Conservation (phyloP, 1,284 basidiomycete genomes). For the Vanrija humicola region DNA sequence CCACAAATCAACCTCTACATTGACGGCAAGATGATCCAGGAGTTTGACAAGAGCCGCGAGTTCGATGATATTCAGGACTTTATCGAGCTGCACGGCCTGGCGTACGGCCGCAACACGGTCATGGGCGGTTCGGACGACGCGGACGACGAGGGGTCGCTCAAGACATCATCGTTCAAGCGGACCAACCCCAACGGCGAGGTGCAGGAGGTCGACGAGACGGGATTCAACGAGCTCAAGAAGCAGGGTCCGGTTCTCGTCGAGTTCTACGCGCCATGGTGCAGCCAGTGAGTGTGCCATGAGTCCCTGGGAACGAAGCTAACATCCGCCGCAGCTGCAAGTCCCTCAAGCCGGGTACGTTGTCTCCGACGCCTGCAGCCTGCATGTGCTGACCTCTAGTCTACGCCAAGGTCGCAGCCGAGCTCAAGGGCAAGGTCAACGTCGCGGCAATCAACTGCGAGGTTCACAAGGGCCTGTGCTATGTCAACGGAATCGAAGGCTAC, state of each 20-base stretch:
- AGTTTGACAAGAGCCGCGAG: constrained; percentile 58
- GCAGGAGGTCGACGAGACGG: constrained; percentile 55
- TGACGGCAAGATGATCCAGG: constrained; percentile 61
- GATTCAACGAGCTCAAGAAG: constrained; percentile 55
- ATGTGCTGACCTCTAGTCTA: constrained; percentile 51
- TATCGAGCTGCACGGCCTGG: constrained; percentile 51
- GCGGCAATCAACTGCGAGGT: constrained; percentile 84
- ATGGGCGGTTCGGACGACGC: not conserved
- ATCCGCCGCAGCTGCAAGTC: constrained; percentile 63
- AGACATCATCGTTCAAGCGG: constrained; percentile 4
- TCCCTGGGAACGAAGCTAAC: constrained; percentile 5
- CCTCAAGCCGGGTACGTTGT: constrained; percentile 58
- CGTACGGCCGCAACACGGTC: constrained; percentile 30
- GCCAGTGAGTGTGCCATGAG: constrained; percentile 54
- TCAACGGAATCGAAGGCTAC: constrained; percentile 67
- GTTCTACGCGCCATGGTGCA: constrained; percentile 90
- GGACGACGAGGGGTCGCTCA: not conserved
- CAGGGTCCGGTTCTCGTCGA: constrained; percentile 75
- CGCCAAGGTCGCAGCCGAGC: constrained; percentile 63
- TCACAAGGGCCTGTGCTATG: constrained; percentile 61
- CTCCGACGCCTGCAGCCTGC: not conserved
- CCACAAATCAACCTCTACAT: constrained; percentile 68
- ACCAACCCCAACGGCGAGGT: constrained; percentile 65
- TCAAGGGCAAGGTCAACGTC: constrained; percentile 67
- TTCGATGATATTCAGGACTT: constrained; percentile 56